Conservation (phyloP, 2,329 filamentous ascomycete genomes). For the Scytalidium sp. region DNA sequence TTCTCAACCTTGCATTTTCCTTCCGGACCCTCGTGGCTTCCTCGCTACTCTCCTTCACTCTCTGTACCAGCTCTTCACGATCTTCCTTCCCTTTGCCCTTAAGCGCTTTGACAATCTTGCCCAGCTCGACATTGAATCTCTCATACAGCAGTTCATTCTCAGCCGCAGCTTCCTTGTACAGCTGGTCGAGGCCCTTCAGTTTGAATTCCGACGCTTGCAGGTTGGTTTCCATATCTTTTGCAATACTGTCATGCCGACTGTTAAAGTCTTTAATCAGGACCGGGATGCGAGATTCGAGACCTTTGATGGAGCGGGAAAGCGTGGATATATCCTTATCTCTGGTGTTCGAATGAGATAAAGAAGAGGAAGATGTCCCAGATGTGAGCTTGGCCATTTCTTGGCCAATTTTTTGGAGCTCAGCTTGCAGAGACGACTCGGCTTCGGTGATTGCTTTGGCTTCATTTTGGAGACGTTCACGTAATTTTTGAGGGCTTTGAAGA, state of each 20-base stretch:
- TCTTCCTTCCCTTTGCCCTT: slow-evolving; percentile 71
- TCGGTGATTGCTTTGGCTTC: slow-evolving; percentile 74
- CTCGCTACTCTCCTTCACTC: slow-evolving; percentile 71
- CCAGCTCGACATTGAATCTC: slow-evolving; percentile 87
- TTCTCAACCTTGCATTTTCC: slow-evolving; percentile 79
- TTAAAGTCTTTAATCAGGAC: slow-evolving; percentile 55
- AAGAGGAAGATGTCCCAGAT: slow-evolving; percentile 34
- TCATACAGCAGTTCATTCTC: slow-evolving; percentile 94
- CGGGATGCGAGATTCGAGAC: slow-evolving; percentile 67
- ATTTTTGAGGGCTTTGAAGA: slow-evolving; percentile 68
- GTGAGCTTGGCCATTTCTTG: slow-evolving; percentile 67
- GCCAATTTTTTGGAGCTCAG: slow-evolving; percentile 76
- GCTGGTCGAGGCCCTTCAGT: slow-evolving; percentile 77
- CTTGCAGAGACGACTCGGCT: slow-evolving; percentile 66
- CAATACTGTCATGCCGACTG: slow-evolving; percentile 59
- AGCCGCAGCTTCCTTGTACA: slow-evolving; percentile 82
- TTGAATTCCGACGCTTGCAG: slow-evolving; percentile 75
- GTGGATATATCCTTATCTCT: slow-evolving; percentile 26
- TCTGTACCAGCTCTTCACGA: slow-evolving; percentile 71
- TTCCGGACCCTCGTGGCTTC: slow-evolving; percentile 76
- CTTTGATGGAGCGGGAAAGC: slow-evolving; percentile 56
- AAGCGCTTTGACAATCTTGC: slow-evolving; percentile 75
- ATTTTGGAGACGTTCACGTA: slow-evolving; percentile 79
- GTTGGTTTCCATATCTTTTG: slow-evolving; percentile 68
- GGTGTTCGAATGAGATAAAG: slow-evolving; percentile 16